These are phyloP conservation scores for Hypericum perforatum DNA, from an alignment of 345 rosid genomes.

Conservation along the genomic window DNA sequence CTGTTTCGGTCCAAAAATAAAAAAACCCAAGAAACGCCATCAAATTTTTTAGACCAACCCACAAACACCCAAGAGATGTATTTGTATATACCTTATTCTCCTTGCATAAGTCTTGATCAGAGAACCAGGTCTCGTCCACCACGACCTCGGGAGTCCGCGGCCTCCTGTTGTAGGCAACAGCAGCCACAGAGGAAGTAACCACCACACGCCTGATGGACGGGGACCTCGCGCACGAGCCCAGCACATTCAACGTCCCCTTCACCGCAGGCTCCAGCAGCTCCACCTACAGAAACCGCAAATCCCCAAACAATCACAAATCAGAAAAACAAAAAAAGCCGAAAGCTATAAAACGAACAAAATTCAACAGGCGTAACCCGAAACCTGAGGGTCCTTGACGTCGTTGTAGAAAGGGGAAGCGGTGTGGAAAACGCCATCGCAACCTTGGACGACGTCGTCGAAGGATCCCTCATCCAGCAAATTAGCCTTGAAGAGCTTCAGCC, in stretches of 20 bases:
- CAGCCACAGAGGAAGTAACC: slow-evolving; percentile 73
- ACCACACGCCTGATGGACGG: slow-evolving; percentile 68
- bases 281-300: slow-evolving; percentile 23
- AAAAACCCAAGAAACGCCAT: no score
- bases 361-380: no score
- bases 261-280: slow-evolving; percentile 84
- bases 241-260: slow-evolving; percentile 81
- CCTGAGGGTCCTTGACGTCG: slow-evolving; percentile 86
- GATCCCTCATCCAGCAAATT: slow-evolving; percentile 68
- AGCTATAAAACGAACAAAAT: no score
- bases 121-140: slow-evolving; percentile 77
- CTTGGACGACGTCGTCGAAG: slow-evolving; percentile 54
- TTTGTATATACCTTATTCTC: slow-evolving; percentile 36
- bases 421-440: slow-evolving; percentile 74
- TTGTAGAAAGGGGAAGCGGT: slow-evolving; percentile 73
- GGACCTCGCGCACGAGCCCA: slow-evolving; percentile 52
- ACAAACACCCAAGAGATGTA: background rate
- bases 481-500: slow-evolving; percentile 70
- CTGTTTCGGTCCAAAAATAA: no score
- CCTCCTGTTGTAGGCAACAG: slow-evolving; percentile 44
- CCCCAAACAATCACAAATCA: background rate
- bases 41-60: background rate
- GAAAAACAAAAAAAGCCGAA: background rate
- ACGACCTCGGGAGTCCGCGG: slow-evolving; percentile 70
- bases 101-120: slow-evolving; percentile 42